These are phyloP conservation scores for Phtheirospermum japonicum DNA, from an alignment of 257 asterid species.

Conservation along the genomic window DNA sequence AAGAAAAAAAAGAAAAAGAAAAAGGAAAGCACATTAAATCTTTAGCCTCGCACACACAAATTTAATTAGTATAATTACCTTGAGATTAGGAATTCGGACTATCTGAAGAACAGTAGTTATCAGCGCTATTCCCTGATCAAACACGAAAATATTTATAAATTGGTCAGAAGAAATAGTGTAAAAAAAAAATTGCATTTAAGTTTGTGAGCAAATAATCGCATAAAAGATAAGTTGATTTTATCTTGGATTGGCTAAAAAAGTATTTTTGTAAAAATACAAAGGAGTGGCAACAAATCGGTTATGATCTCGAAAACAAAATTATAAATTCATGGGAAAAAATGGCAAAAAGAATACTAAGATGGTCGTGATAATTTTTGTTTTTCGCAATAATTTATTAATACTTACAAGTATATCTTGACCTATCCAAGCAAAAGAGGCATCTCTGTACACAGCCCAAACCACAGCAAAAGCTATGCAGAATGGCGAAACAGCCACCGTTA, in stretches of 20 bases:
- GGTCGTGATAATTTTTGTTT: neutral
- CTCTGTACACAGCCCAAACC: slow-evolving; percentile 75
- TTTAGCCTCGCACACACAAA: slow-evolving; percentile 9
- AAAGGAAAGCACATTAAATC: slow-evolving; percentile 18
- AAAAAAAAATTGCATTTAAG: slow-evolving; percentile 6
- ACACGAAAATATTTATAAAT: slow-evolving; percentile 17
- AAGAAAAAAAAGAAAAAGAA: slow-evolving; percentile 15
- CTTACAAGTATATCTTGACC: slow-evolving; percentile 95
- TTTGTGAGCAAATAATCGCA: neutral
- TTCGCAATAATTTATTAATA: neutral
- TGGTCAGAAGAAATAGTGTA: slow-evolving; percentile 16
- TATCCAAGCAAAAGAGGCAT: slow-evolving; percentile 74
- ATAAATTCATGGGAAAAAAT: neutral
- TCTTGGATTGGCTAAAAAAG: too few species aligned
- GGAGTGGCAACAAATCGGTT: too few species aligned
- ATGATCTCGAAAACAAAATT: neutral
- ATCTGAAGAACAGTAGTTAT: slow-evolving; percentile 92
- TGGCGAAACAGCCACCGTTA: slow-evolving; percentile 79
- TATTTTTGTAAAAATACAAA: too few species aligned
- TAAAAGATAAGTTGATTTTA: neutral
- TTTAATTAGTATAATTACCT: slow-evolving; percentile 46
- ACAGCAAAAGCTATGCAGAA: slow-evolving; percentile 82
- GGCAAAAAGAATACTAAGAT: slow-evolving; percentile 7
- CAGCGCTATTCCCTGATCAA: slow-evolving; percentile 74
- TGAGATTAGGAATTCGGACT: slow-evolving; percentile 87